Evolutionary conservation across 768 basidiomycete species (phyloP).

Genomic region (Boletus reticulatus): DNA sequence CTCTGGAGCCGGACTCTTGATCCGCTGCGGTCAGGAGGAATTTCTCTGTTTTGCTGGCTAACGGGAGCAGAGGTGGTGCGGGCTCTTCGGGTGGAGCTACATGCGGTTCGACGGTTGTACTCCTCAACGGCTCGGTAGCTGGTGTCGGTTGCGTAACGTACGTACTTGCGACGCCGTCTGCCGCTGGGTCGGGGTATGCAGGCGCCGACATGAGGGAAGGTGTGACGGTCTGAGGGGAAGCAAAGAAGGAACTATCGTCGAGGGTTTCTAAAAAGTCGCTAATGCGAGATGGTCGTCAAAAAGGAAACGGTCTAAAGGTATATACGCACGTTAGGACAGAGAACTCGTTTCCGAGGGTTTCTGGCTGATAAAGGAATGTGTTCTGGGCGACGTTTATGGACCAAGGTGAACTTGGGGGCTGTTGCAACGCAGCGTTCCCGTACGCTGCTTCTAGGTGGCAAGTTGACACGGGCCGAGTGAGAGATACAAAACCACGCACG

Average conservation of each 20-base stretch:
- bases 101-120: conserved; percentile 21
- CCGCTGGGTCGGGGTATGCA: conserved; percentile 17
- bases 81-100: conserved; percentile 37
- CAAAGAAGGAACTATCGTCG: conserved; percentile 81
- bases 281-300: background rate
- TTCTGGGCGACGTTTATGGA: no score
- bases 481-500: conserved; percentile 13
- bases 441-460: no score
- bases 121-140: conserved; percentile 20
- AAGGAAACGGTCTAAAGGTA: background rate
- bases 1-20: conserved; percentile 86
- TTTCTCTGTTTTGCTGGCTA: conserved; percentile 78
- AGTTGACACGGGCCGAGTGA: no score
- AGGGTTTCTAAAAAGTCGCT: conserved; percentile 90
- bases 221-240: conserved; percentile 47
- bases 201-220: conserved; percentile 49
- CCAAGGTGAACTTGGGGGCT: background rate
- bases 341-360: conserved; percentile 78
- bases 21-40: conserved; percentile 94
- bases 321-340: conserved; percentile 67
- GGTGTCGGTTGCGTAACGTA: conserved; percentile 15
- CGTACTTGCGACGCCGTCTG: conserved; percentile 9
- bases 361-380: conserved; percentile 46
- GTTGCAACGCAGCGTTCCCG: no score
- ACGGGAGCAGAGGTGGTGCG: conserved; percentile 56